These are phyloP conservation scores for Sambucus nigra DNA, from an alignment of 129 eudicot genomes.

Conservation along the genomic window DNA sequence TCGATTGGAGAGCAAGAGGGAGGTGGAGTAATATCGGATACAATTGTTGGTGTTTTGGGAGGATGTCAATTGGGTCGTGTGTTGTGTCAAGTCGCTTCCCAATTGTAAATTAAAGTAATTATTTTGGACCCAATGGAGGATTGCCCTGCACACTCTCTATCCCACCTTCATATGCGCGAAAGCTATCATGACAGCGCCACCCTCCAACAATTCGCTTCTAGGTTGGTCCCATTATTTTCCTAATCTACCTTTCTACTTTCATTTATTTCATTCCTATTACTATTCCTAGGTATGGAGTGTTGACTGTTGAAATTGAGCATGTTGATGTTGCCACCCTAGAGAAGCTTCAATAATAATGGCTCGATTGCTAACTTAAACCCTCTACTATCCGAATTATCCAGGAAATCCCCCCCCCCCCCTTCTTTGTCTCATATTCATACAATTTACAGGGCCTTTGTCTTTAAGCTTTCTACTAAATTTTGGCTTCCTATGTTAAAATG, in stretches of 20 bases:
- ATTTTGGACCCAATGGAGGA: conserved; percentile 79
- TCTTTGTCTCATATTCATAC: no score
- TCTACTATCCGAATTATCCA: conserved; percentile 91
- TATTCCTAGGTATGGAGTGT: no score
- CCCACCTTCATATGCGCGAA: conserved; percentile 77
- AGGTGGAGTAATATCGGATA: no score
- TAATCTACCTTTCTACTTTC: no score
- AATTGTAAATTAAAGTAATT: conserved; percentile 64
- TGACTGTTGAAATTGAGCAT: conserved; percentile 94
- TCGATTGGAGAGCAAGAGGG: no score
- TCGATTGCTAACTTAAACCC: conserved; percentile 92
- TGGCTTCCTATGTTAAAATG: no score
- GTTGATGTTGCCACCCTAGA: conserved; percentile 84
- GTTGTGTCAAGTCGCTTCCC: conserved; percentile 92
- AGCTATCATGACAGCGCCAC: conserved; percentile 67
- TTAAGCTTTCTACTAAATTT: no score
- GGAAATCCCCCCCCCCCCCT: no score
- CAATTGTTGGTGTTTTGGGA: conserved; percentile 82
- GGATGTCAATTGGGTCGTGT: conserved; percentile 95
- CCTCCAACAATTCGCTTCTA: conserved; percentile 81
- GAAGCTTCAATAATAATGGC: conserved; percentile 80
- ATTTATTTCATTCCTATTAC: no score
- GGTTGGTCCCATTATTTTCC: no score
- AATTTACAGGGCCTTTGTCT: background rate
- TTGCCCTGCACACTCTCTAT: conserved; percentile 77